A percentile compares a stretch with the other conserved stretches of the same genome.
Evolutionary conservation across 1,284 basidiomycete species (phyloP).

Genomic region (Cystobasidiaceae sp.): DNA sequence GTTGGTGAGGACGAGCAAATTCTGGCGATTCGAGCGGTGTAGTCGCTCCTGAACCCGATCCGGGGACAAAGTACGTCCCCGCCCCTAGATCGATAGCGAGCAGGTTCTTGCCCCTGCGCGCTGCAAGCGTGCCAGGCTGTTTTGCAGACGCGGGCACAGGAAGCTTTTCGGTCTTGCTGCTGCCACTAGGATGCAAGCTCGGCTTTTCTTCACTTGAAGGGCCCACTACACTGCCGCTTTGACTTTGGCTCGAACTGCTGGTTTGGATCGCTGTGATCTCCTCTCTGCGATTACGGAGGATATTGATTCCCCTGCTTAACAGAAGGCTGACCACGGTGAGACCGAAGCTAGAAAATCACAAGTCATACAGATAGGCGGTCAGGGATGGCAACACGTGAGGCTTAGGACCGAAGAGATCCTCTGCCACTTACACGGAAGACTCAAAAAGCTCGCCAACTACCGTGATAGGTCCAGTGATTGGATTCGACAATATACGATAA

Average conservation of each 20-base stretch:
- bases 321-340: constrained; percentile 16
- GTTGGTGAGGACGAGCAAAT: too few species aligned
- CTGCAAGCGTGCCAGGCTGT: neutral
- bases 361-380: too few species aligned
- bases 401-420: neutral
- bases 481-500: constrained; percentile 26
- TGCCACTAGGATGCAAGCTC: too few species aligned
- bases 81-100: constrained; percentile 16
- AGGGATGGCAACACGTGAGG: neutral
- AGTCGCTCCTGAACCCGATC: neutral
- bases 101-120: constrained; percentile 8
- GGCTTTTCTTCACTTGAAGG: too few species aligned
- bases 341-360: constrained; percentile 18
- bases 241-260: neutral
- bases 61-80: constrained; percentile 24
- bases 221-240: too few species aligned
- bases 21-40: neutral
- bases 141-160: neutral
- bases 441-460: constrained; percentile 23
- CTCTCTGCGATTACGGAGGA: constrained; percentile 17
- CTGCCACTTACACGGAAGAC: constrained; percentile 16
- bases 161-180: neutral
- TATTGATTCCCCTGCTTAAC: constrained; percentile 22
- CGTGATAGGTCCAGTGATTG: constrained; percentile 4
- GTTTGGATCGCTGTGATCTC: neutral